Percentiles rank a stretch among this genome's conserved stretches.
phyloP scores from a whole-genome alignment of 352 stramenopile species.

The Pythium angustatum region DNA sequence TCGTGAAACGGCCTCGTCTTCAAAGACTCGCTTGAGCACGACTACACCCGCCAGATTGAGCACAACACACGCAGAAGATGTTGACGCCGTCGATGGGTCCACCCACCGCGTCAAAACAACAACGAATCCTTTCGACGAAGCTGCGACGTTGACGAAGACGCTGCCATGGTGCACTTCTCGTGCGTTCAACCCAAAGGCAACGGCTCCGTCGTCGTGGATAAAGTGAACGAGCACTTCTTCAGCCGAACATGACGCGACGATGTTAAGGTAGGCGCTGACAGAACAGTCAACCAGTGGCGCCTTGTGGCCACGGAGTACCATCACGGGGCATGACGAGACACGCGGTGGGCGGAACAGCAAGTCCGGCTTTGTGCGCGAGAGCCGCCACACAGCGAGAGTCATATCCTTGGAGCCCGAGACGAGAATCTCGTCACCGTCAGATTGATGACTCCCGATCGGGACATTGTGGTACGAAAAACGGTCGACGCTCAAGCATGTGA shows the following conservation, averaged over 20 bases:
- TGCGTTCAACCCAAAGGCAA: constrained; percentile 49
- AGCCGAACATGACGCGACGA: constrained; percentile 66
- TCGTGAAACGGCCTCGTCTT: constrained; percentile 46
- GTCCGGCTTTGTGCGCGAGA: constrained; percentile 73
- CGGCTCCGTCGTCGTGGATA: constrained; percentile 67
- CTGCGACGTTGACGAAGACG: constrained; percentile 21
- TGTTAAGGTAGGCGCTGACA: constrained; percentile 62
- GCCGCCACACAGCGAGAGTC: constrained; percentile 67
- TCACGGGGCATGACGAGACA: constrained; percentile 62
- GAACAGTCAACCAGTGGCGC: constrained; percentile 54
- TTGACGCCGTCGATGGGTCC: constrained; percentile 5
- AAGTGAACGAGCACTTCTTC: constrained; percentile 64
- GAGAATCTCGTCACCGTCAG: constrained; percentile 72
- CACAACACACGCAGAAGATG: constrained; percentile 51
- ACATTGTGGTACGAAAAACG: constrained; percentile 45
- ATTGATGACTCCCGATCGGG: constrained; percentile 34
- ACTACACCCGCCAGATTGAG: constrained; percentile 69
- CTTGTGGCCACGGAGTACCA: constrained; percentile 65
- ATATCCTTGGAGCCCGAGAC: constrained; percentile 73
- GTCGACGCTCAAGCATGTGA: constrained; percentile 78
- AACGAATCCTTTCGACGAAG: constrained; percentile 66
- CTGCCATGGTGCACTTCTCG: constrained; percentile 8
- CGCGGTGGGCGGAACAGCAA: constrained; percentile 72
- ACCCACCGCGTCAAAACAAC: constrained; percentile 30
- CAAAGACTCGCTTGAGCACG: constrained; percentile 49